phyloP scores from a whole-genome alignment of 2,329 filamentous ascomycete species.

The Phoma sp. region DNA sequence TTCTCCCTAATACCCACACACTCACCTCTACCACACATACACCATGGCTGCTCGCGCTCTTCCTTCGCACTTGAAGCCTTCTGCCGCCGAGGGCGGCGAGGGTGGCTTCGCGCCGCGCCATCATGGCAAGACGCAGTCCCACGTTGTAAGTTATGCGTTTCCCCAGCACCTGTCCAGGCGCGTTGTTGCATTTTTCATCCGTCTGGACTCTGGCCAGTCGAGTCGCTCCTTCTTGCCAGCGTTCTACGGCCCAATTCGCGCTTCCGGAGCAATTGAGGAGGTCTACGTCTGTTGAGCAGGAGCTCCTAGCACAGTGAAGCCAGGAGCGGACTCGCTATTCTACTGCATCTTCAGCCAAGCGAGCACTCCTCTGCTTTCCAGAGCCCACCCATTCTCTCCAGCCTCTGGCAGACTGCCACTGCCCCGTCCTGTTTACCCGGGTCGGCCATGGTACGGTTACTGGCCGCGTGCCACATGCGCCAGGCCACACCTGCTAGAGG shows the following conservation, averaged over 20 bases:
- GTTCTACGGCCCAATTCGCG: background rate
- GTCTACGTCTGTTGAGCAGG: background rate
- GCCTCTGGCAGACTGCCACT: background rate
- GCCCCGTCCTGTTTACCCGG: background rate
- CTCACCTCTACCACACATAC: slow-evolving; percentile 32
- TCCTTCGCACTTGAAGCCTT: slow-evolving; percentile 81
- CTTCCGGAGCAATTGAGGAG: background rate
- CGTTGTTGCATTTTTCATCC: background rate
- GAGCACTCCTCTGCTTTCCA: background rate
- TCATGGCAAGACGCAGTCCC: slow-evolving; percentile 84
- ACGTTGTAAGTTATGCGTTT: slow-evolving; percentile 70
- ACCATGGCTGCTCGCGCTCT: slow-evolving; percentile 77
- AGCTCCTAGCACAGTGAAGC: background rate
- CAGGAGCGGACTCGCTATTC: background rate
- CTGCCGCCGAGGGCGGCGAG: slow-evolving; percentile 48
- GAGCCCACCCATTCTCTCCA: background rate
- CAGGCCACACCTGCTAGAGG: background rate
- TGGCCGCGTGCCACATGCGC: background rate
- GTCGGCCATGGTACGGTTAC: background rate
- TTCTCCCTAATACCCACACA: slow-evolving; percentile 8
- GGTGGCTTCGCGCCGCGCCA: slow-evolving; percentile 65
- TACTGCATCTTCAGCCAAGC: background rate
- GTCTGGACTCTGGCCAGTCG: background rate
- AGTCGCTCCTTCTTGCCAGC: background rate
- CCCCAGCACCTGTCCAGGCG: slow-evolving; percentile 1